These are phyloP conservation scores for Lepidopterella palustris DNA, from an alignment of 495 filamentous ascomycete species.

Conservation along the genomic window DNA sequence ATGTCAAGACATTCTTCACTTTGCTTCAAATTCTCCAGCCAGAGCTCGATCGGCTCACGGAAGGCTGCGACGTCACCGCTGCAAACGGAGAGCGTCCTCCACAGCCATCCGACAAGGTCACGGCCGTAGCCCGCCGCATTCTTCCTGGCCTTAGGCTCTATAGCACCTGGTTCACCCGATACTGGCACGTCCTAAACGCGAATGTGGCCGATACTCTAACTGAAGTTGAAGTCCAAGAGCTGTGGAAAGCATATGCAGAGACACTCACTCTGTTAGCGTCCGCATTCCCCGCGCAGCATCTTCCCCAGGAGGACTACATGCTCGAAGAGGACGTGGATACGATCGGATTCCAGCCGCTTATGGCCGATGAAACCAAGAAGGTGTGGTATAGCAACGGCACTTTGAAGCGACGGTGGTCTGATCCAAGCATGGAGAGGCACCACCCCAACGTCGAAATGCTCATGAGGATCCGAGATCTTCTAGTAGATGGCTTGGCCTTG, in stretches of 20 bases:
- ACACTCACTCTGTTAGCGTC: slow-evolving; percentile 58
- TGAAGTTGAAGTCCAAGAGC: slow-evolving; percentile 53
- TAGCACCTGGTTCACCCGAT: slow-evolving; percentile 60
- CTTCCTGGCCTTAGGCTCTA: slow-evolving; percentile 67
- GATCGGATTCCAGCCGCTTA: slow-evolving; percentile 65
- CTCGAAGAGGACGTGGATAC: slow-evolving; percentile 73
- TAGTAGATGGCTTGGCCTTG: slow-evolving; percentile 53
- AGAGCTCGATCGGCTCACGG: slow-evolving; percentile 54
- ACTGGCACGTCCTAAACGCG: slow-evolving; percentile 45
- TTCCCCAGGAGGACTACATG: slow-evolving; percentile 58
- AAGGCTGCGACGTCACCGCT: slow-evolving; percentile 42
- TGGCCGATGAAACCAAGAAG: slow-evolving; percentile 44
- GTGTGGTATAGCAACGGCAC: slow-evolving; percentile 44
- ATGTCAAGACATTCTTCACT: slow-evolving; percentile 71
- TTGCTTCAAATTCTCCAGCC: slow-evolving; percentile 67
- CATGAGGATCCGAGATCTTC: slow-evolving; percentile 58
- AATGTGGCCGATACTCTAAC: slow-evolving; percentile 51
- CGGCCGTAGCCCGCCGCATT: slow-evolving; percentile 56
- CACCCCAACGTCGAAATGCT: slow-evolving; percentile 67
- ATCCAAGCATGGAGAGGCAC: slow-evolving; percentile 49
- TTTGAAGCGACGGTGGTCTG: slow-evolving; percentile 51
- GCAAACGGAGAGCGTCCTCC: slow-evolving; percentile 17
- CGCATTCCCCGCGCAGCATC: slow-evolving; percentile 50
- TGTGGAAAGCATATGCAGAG: slow-evolving; percentile 67
- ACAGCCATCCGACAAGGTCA: slow-evolving; percentile 50